These are phyloP conservation scores for Phytophthora citricola DNA, from an alignment of 352 stramenopile genomes.

Conservation along the genomic window DNA sequence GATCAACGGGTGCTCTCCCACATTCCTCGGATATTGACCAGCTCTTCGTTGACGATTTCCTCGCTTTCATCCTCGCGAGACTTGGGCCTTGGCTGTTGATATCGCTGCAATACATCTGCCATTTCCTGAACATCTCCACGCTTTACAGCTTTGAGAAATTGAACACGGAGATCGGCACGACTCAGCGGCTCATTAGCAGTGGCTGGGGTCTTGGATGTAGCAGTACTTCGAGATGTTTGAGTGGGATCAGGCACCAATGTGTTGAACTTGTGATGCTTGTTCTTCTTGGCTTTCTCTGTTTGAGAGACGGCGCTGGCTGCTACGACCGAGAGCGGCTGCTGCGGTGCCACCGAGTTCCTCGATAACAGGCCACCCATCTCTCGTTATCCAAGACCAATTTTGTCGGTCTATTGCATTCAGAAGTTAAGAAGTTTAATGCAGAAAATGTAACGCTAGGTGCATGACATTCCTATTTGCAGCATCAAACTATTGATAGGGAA, in stretches of 20 bases:
- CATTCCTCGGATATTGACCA: constrained; percentile 80
- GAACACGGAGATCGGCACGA: constrained; percentile 58
- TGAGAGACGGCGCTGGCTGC: constrained; percentile 18
- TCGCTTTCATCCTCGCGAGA: constrained; percentile 25
- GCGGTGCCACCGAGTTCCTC: constrained; percentile 53
- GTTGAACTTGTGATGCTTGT: constrained; percentile 49
- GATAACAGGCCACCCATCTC: constrained; percentile 56
- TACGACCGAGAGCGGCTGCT: constrained; percentile 39
- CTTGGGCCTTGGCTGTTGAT: constrained; percentile 21
- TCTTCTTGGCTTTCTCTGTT: constrained; percentile 26
- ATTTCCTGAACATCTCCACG: constrained; percentile 54
- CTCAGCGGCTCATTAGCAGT: constrained; percentile 18
- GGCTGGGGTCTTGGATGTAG: neutral
- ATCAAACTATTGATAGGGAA: constrained; percentile 11
- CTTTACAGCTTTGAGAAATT: constrained; percentile 76
- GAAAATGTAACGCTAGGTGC: neutral
- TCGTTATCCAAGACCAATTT: constrained; percentile 2
- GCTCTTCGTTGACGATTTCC: constrained; percentile 24
- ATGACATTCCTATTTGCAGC: constrained; percentile 7
- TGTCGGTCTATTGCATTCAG: neutral
- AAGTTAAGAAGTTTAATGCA: neutral
- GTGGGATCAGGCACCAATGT: constrained; percentile 46
- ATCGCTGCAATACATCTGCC: constrained; percentile 30
- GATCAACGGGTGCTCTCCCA: constrained; percentile 88
- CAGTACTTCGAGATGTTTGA: constrained; percentile 5